These are phyloP conservation scores for Teratosphaeria nubilosa DNA, from an alignment of 2,329 filamentous ascomycete species.

Conservation along the genomic window DNA sequence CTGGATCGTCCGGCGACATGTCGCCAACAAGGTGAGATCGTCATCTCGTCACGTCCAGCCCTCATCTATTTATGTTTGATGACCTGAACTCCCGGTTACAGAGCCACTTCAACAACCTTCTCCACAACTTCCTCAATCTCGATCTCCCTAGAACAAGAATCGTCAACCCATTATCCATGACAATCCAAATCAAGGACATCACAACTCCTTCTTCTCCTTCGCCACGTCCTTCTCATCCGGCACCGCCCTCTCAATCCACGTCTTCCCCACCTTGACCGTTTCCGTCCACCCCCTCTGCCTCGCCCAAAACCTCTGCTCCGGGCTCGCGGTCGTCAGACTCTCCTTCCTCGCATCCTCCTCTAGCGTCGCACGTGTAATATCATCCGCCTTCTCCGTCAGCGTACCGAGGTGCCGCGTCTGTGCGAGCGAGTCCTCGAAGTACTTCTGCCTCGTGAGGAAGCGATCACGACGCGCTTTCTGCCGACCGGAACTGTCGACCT, in stretches of 20 bases:
- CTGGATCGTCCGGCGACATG: too few species aligned
- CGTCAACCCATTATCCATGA: not conserved
- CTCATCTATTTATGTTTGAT: too few species aligned
- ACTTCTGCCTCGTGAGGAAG: conserved; percentile 67
- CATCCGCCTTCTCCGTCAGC: conserved; percentile 36
- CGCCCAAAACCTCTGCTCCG: conserved; percentile 44
- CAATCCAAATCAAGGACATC: not conserved
- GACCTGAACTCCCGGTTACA: not conserved
- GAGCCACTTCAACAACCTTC: not conserved
- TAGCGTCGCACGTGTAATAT: conserved; percentile 54
- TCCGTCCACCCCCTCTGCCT: conserved; percentile 41
- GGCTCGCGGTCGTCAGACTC: conserved; percentile 32
- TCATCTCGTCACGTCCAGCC: too few species aligned
- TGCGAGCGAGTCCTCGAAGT: conserved; percentile 63
- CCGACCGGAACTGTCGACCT: conserved; percentile 74
- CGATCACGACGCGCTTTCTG: conserved; percentile 77
- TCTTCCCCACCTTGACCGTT: conserved; percentile 40
- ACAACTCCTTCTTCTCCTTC: conserved; percentile 26
- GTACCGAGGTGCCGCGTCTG: conserved; percentile 39
- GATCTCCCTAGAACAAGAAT: not conserved
- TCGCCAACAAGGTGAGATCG: too few species aligned
- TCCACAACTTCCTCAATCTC: not conserved
- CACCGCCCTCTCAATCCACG: conserved; percentile 37
- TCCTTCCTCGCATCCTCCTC: conserved; percentile 46
- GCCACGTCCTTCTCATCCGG: conserved; percentile 12